Conservation (phyloP, 2,329 filamentous ascomycete species). For the Acephala macrosclerotiorum region DNA sequence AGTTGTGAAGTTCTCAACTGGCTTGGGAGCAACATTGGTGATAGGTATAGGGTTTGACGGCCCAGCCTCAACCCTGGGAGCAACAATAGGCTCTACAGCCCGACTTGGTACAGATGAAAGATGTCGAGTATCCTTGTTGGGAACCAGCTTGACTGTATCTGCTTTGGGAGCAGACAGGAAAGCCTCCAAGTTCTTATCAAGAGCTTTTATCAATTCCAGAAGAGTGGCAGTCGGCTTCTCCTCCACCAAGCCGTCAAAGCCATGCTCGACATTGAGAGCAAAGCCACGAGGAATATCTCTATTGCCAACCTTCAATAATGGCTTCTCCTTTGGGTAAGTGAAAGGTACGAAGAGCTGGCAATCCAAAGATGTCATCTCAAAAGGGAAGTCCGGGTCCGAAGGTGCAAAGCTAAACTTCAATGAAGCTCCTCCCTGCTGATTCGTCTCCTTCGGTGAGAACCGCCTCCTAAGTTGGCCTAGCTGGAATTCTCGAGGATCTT, state of each 20-base stretch:
- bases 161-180: slow-evolving; percentile 74
- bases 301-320: slow-evolving; percentile 70
- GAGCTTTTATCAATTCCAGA: slow-evolving; percentile 69
- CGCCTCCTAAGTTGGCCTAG: slow-evolving; percentile 75
- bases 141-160: slow-evolving; percentile 71
- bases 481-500: slow-evolving; percentile 78
- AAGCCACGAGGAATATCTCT: slow-evolving; percentile 75
- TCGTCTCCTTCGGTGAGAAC: slow-evolving; percentile 59
- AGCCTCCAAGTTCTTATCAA: slow-evolving; percentile 76
- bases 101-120: slow-evolving; percentile 37
- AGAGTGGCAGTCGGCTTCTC: slow-evolving; percentile 65
- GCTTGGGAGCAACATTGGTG: slow-evolving; percentile 22
- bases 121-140: slow-evolving; percentile 45
- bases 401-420: slow-evolving; percentile 72
- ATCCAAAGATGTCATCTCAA: slow-evolving; percentile 73
- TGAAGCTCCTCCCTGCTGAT: slow-evolving; percentile 49
- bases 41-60: slow-evolving; percentile 12
- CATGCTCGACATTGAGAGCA: slow-evolving; percentile 77
- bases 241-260: slow-evolving; percentile 71
- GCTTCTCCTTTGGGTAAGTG: slow-evolving; percentile 65
- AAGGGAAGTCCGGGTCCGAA: slow-evolving; percentile 86
- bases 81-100: slow-evolving; percentile 32
- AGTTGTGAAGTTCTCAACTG: slow-evolving; percentile 53
- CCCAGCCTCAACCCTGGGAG: slow-evolving; percentile 15
- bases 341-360: slow-evolving; percentile 72